Conservation (phyloP, 805 yeast genomes). For the Lipomyces anomalus region DNA sequence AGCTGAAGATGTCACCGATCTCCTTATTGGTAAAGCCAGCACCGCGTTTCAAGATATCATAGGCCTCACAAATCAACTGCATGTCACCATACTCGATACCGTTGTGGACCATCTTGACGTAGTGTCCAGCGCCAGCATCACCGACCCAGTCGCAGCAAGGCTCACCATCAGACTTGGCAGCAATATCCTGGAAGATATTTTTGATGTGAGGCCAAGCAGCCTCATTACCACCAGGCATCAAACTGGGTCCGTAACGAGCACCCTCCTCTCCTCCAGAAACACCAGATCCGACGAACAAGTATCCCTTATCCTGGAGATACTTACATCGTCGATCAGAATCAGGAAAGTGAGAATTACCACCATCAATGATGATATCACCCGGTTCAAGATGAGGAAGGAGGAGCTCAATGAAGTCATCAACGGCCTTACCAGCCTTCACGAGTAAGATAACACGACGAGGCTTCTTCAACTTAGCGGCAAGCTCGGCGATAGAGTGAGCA, state of each 20-base stretch:
- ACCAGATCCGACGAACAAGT: conserved; percentile 95
- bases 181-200: conserved; percentile 89
- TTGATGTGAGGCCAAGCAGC: conserved; percentile 99
- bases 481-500: conserved; percentile 87
- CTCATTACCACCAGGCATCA: conserved; percentile 98
- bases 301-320: conserved; percentile 80
- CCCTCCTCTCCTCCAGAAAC: conserved; percentile 99
- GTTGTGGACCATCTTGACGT: conserved; percentile 98
- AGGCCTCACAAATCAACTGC: conserved; percentile 98
- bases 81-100: conserved; percentile 99
- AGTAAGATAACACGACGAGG: conserved; percentile 93
- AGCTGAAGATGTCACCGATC: conserved; percentile 83
- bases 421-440: conserved; percentile 96
- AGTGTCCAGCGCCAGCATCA: conserved; percentile 98
- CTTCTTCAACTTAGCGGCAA: conserved; percentile 81
- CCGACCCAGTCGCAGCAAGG: conserved; percentile 99
- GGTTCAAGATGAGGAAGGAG: conserved; percentile 85
- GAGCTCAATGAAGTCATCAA: conserved; percentile 83
- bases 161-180: conserved; percentile 97
- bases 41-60: conserved; percentile 89
- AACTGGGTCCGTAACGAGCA: conserved; percentile 98
- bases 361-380: conserved; percentile 98
- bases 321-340: conserved; percentile 95
- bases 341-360: conserved; percentile 99
- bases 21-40: conserved; percentile 87